Evolutionary conservation across 148 eudicot genomes (phyloP).

Genomic region (Spergularia marina): DNA sequence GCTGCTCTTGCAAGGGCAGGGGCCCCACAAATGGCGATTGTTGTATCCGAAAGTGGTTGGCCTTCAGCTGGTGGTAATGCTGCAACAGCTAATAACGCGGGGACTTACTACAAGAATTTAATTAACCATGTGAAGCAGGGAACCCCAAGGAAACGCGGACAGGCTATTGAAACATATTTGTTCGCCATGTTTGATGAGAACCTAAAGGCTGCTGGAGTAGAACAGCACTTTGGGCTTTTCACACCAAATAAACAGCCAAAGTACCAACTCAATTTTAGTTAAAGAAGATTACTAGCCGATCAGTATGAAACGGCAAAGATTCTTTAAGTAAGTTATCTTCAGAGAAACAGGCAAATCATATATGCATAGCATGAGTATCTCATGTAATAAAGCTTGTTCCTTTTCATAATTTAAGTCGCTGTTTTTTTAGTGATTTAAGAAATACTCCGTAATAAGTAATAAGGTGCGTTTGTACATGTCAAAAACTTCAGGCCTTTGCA

Average conservation of each 20-base stretch:
- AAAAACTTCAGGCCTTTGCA: background rate
- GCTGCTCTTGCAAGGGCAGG: constrained; percentile 41
- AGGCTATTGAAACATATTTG: constrained; percentile 33
- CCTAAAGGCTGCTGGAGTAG: constrained; percentile 26
- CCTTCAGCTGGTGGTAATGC: constrained; percentile 23
- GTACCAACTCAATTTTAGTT: constrained; percentile 28
- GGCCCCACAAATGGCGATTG: constrained; percentile 28
- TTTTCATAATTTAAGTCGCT: background rate
- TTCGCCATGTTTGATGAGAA: constrained; percentile 52
- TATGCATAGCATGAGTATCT: background rate
- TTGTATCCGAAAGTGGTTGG: constrained; percentile 48
- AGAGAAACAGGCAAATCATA: background rate
- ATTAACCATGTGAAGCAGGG: constrained; percentile 38
- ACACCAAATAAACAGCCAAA: constrained; percentile 34
- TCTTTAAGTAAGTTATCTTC: too few relatives aligned
- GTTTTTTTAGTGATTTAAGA: background rate
- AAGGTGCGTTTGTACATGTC: background rate
- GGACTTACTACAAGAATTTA: constrained; percentile 36
- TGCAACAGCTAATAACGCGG: constrained; percentile 33
- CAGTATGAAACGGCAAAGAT: background rate
- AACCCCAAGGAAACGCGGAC: constrained; percentile 33
- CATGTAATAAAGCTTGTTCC: constrained; percentile 10
- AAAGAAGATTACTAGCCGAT: background rate
- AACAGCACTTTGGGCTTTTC: constrained; percentile 42
- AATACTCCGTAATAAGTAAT: background rate